Evolutionary conservation across 2,329 filamentous ascomycete genomes (phyloP).

Genomic region (Taxawa tesnikishii): DNA sequence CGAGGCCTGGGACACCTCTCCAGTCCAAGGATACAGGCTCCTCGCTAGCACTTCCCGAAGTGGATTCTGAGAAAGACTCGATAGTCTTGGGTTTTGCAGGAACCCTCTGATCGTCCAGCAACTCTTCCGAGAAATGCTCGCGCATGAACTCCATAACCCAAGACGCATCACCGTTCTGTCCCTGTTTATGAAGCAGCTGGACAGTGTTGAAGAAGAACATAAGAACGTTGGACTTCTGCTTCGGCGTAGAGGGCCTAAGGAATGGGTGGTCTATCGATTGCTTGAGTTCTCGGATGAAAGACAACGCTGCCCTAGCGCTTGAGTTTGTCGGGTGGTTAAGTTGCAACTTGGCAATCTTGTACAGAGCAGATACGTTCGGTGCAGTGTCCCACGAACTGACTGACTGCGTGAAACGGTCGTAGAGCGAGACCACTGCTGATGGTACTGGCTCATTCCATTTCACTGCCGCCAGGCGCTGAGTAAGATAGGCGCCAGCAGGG

Average conservation of each 20-base stretch:
- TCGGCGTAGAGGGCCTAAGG: not conserved
- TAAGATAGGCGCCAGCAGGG: not conserved
- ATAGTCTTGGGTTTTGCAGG: no score
- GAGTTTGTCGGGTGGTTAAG: conserved; percentile 6
- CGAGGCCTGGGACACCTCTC: no score
- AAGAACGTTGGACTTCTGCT: conserved; percentile 3
- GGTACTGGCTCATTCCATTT: no score
- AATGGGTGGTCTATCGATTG: conserved; percentile 2
- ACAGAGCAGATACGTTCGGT: conserved; percentile 1
- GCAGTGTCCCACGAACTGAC: conserved; percentile 5
- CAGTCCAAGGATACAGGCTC: no score
- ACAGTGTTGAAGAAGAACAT: conserved; percentile 8
- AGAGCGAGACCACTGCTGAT: conserved; percentile 1
- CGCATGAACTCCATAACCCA: conserved; percentile 9
- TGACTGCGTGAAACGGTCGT: conserved; percentile 4
- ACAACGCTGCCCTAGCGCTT: conserved; percentile 4
- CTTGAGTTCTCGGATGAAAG: conserved; percentile 4
- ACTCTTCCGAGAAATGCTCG: conserved; percentile 3
- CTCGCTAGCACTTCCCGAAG: no score
- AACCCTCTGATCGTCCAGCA: not conserved
- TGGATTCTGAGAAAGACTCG: no score
- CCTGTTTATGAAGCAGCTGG: conserved; percentile 6
- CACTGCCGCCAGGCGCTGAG: no score
- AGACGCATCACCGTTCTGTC: conserved; percentile 6
- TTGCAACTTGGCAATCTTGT: conserved; percentile 5